phyloP scores from a whole-genome alignment of 257 asterid species.

The Solanum sejunctum region DNA sequence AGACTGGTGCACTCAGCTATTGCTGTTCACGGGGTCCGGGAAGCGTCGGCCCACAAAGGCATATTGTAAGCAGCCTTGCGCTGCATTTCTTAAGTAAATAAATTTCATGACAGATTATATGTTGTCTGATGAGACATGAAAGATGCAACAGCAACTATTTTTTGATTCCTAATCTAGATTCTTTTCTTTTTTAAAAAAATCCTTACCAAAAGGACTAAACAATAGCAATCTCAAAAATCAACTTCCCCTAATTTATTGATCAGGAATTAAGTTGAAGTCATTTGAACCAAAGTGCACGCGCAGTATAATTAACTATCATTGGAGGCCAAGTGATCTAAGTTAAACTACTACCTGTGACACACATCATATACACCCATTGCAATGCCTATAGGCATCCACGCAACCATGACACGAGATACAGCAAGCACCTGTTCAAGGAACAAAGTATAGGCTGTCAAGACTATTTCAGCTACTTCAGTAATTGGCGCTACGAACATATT shows the following conservation, averaged over 20 bases:
- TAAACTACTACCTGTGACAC: constrained; percentile 69
- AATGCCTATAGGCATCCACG: constrained; percentile 93
- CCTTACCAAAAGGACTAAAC: neutral
- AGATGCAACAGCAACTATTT: neutral
- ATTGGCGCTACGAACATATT: neutral
- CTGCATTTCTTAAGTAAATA: neutral
- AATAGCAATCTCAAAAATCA: neutral
- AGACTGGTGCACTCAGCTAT: neutral
- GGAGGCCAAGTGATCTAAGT: neutral
- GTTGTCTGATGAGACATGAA: neutral
- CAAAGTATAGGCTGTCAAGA: neutral
- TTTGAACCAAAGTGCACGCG: neutral
- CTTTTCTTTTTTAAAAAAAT: neutral
- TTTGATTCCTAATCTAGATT: neutral
- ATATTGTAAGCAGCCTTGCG: neutral
- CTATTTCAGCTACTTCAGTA: neutral
- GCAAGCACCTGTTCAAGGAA: constrained; percentile 72
- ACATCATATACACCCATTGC: constrained; percentile 95
- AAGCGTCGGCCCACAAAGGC: neutral
- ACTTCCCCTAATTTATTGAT: neutral
- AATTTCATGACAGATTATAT: neutral
- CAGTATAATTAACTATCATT: neutral
- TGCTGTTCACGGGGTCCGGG: neutral
- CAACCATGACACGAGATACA: constrained; percentile 89
- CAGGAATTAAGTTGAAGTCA: neutral